These are phyloP conservation scores for Rhazya stricta DNA, from an alignment of 257 asterid species.

Conservation along the genomic window DNA sequence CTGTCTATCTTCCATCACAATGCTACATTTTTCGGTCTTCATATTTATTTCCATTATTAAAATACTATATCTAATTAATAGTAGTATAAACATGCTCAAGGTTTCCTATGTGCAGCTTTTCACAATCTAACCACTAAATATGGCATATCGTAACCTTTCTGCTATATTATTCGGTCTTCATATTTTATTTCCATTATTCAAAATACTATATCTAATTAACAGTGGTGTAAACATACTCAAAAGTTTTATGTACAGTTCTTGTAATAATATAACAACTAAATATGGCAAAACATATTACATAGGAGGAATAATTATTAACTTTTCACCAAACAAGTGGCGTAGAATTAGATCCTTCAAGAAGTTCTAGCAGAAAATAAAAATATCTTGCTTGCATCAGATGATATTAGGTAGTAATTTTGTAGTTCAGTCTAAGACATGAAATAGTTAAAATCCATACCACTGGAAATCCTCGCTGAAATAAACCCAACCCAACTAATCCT, in stretches of 20 bases:
- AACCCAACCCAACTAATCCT: constrained; percentile 91
- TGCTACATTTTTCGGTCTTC: background rate
- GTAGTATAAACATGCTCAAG: background rate
- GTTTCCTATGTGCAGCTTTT: background rate
- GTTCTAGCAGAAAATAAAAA: background rate
- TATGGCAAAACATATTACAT: background rate
- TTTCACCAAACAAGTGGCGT: background rate
- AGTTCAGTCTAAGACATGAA: background rate
- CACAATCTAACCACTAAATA: background rate
- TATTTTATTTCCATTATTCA: background rate
- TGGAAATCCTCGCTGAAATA: constrained; percentile 95
- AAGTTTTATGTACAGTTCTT: background rate
- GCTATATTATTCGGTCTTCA: background rate
- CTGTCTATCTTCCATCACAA: background rate
- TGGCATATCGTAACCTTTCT: too few species aligned
- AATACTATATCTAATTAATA: background rate
- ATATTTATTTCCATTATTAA: background rate
- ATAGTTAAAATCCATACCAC: constrained; percentile 36
- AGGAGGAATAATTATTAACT: background rate
- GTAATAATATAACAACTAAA: background rate
- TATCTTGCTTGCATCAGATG: background rate
- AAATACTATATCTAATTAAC: background rate
- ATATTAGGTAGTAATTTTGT: background rate
- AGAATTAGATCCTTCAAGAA: background rate
- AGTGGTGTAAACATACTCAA: background rate